Evolutionary conservation across 2,329 filamentous ascomycete species (phyloP).

Genomic region (Chaetothyriales sp.): DNA sequence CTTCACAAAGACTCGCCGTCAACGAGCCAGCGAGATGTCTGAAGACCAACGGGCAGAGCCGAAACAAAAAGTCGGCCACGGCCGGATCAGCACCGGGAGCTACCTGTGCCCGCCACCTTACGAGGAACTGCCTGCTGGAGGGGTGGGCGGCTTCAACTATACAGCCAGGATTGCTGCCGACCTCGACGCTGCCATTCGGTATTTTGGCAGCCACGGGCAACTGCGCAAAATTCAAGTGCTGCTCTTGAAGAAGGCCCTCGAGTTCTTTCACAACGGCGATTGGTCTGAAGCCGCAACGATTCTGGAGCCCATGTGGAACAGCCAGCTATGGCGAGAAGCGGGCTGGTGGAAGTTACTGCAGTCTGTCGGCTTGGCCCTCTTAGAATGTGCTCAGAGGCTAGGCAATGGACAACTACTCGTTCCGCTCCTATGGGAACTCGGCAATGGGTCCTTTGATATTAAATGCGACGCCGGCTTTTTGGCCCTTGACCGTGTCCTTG

Average conservation of each 20-base stretch:
- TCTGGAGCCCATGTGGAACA: slow-evolving; percentile 42
- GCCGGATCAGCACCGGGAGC: slow-evolving; percentile 43
- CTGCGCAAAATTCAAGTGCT: slow-evolving; percentile 41
- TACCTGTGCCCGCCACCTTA: slow-evolving; percentile 48
- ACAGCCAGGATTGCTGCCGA: slow-evolving; percentile 36
- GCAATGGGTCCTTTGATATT: slow-evolving; percentile 28
- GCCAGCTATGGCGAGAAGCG: slow-evolving; percentile 44
- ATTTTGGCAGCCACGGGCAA: slow-evolving; percentile 42
- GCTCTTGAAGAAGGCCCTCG: slow-evolving; percentile 41
- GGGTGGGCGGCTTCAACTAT: slow-evolving; percentile 37
- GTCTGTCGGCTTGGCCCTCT: slow-evolving; percentile 39
- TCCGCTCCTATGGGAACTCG: slow-evolving; percentile 44
- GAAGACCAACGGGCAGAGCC: slow-evolving; percentile 45
- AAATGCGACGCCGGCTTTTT: slow-evolving; percentile 26
- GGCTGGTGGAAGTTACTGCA: slow-evolving; percentile 47
- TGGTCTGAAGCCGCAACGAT: slow-evolving; percentile 40
- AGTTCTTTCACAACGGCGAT: slow-evolving; percentile 36
- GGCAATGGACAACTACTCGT: slow-evolving; percentile 37
- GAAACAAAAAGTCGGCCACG: slow-evolving; percentile 40
- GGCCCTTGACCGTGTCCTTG: slow-evolving; percentile 28
- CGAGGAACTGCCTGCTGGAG: slow-evolving; percentile 37
- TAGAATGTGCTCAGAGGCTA: slow-evolving; percentile 37
- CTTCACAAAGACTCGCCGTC: slow-evolving; percentile 37
- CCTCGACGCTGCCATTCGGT: slow-evolving; percentile 33
- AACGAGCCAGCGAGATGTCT: slow-evolving; percentile 42